Base-by-base conservation (phyloP, 768 basidiomycete species). In the Boletellus ananas region DNA sequence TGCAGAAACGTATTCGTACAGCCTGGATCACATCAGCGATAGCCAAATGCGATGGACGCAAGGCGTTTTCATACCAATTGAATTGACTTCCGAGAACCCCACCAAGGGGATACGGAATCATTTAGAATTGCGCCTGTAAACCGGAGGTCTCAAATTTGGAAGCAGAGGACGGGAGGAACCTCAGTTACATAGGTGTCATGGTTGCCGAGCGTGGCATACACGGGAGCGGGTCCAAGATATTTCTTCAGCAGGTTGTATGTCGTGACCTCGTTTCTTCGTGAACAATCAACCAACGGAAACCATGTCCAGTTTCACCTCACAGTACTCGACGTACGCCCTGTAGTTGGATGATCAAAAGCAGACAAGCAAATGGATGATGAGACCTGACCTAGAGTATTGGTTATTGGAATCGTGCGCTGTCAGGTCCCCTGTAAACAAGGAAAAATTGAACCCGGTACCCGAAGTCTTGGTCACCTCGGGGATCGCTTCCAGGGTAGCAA, bases 141-240 rank as follows among this genome's bases (percentile, higher is more conserved):
- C n/a, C n/a, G 1, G 8, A 21, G 20, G 10, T 8, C 11, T 41
- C 16, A 16, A 41, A 25, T 8, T 27, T 13, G 8, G 23, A 27
- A 29, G 0, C n/a, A 20, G 6, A 34, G 1, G 23, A 17, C 7
- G 6, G n/a, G 18, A 4, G 43, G 35, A 34, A 40, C 23, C 29
- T 3, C 25, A 35, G n/a, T 45, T 53, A 83, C 81, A 65, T 85
- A 85, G 38, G 73, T 80, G 60, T 88, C 85, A 56, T 88, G 86
- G 61, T 88, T 88, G 6, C 86, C 85, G 3, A 87, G 68, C 0
- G 81, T 76, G n/a, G 82, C 78, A 55, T 86, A 88, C 2, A 87
- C 74, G 25, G 85, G 84, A 0, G 83, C 81, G 11, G 76, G 70
- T 16, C 79, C 79, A 20, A 86, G 70, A 50, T 71, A 72, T n/a